Percentiles rank a stretch among this genome's conserved stretches.
phyloP scores from a whole-genome alignment of 2,329 filamentous ascomycete genomes.

The Dendryphion nanum region DNA sequence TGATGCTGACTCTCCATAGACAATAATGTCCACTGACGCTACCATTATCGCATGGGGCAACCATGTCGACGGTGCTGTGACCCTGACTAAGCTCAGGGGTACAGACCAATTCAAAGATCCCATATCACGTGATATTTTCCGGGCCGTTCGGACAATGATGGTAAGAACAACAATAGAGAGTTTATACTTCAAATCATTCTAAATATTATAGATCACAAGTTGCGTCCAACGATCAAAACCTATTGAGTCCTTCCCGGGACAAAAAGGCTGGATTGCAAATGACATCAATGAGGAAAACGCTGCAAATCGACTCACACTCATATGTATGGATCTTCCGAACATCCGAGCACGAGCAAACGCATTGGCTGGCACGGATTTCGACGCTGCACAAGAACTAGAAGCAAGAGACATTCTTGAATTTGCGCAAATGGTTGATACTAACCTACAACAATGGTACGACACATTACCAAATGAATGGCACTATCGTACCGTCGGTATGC shows the following conservation, averaged over 20 bases:
- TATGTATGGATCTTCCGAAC: constrained; percentile 40
- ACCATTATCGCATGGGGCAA: constrained; percentile 39
- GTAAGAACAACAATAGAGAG: no score
- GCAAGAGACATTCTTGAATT: constrained; percentile 33
- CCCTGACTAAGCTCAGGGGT: constrained; percentile 39
- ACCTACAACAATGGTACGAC: constrained; percentile 37
- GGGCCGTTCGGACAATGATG: constrained; percentile 43
- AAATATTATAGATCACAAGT: constrained; percentile 37
- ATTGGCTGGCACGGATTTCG: constrained; percentile 25
- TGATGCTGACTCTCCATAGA: constrained; percentile 24
- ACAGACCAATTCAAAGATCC: constrained; percentile 39
- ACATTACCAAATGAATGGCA: constrained; percentile 37
- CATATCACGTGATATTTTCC: constrained; percentile 39
- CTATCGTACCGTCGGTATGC: constrained; percentile 30
- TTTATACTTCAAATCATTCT: no score
- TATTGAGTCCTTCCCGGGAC: constrained; percentile 37
- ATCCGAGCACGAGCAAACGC: constrained; percentile 34
- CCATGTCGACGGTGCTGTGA: constrained; percentile 42
- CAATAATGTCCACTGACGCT: constrained; percentile 38
- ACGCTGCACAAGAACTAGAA: constrained; percentile 19
- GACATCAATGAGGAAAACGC: constrained; percentile 37
- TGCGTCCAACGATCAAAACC: constrained; percentile 41
- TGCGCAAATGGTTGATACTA: constrained; percentile 36
- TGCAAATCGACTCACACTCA: constrained; percentile 40
- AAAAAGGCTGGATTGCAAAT: constrained; percentile 33